Evolutionary conservation across 129 eudicot species (phyloP), one percentile per base, ranked within the genome.

Genomic region (Ambrosia artemisiifolia): DNA sequence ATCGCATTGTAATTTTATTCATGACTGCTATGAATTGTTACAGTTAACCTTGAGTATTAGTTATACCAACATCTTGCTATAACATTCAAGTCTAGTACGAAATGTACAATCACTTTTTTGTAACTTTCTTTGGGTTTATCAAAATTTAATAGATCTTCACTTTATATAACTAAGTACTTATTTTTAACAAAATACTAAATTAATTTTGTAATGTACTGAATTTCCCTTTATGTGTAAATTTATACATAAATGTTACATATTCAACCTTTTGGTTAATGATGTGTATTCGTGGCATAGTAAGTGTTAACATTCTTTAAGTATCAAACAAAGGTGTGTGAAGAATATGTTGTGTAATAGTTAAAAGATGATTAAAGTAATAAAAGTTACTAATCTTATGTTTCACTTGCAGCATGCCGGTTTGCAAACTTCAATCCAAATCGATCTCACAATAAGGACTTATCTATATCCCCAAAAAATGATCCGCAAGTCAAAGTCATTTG

Each of bases 361-460:
- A 12, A 40, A 9, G n/a, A 42, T 13, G 6, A 66, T 57, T 57
- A 2, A 18, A 11, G 0, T 65, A 2, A 10, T 6, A 7, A 19
- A 64, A 16, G 32, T 17, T 65, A 42, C 36, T 19, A 44, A 66
- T 66, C 40, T 24, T 66, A 19, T 44, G 40, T 4, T 62, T 3
- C 13, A 44, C 67, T 34, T 62, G 44, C 67, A 62, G 44, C 14
- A n/a, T 62, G 30, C 46, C 5, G 67, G n/a, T 64, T 64, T 65
- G 19, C 54, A 65, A 20, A 16, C 17, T 42, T 43, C 71, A 43
- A 42, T 44, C 19, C 20, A 5, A 40, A 19, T 5, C 24, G 55
- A 44, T 17, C 5, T 1, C 17, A 0, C 36, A 19, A 42, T 18
- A 17, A 42, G 20, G 32, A 10, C 16, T 11, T 17, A 38, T 10